Percentiles rank a stretch among this genome's conserved stretches.
Conservation (phyloP, 805 yeast genomes). For the Candida loeiensis region DNA sequence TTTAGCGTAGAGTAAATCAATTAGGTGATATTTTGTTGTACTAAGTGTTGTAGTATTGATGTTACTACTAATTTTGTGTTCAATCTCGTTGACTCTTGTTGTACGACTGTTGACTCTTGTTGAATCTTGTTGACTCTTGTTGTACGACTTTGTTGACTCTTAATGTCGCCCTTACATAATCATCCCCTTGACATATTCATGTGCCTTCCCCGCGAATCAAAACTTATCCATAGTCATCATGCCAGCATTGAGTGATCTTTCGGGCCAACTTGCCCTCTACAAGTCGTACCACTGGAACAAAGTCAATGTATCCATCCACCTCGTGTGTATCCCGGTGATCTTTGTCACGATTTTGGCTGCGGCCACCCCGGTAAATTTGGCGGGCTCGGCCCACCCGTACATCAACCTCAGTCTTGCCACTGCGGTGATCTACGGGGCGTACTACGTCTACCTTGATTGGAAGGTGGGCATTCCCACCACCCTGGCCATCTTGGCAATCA, state of each 20-base stretch:
- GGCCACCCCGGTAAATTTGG: slow-evolving; percentile 22
- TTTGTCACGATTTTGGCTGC: slow-evolving; percentile 51
- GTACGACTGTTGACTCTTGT: background rate
- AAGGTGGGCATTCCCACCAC: slow-evolving; percentile 32
- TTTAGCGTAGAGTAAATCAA: no score
- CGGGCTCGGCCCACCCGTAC: slow-evolving; percentile 20
- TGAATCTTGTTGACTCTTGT: background rate
- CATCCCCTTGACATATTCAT: no score
- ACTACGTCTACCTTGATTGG: slow-evolving; percentile 58
- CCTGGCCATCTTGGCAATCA: slow-evolving; percentile 20
- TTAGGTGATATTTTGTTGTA: no score
- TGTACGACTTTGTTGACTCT: background rate
- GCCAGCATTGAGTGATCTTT: slow-evolving; percentile 34
- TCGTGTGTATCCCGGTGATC: slow-evolving; percentile 77
- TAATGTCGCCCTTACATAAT: background rate
- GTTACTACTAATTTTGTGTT: no score
- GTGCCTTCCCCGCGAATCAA: slow-evolving; percentile 1
- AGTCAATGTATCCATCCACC: slow-evolving; percentile 71
- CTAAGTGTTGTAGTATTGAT: no score
- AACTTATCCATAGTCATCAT: slow-evolving; percentile 13
- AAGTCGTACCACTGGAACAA: slow-evolving; percentile 50
- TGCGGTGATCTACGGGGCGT: slow-evolving; percentile 49
- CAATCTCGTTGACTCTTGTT: background rate
- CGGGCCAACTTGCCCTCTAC: slow-evolving; percentile 38
- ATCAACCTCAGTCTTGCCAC: slow-evolving; percentile 47